Base-by-base conservation (phyloP, 148 eudicot genomes). In the Arbutus unedo region DNA sequence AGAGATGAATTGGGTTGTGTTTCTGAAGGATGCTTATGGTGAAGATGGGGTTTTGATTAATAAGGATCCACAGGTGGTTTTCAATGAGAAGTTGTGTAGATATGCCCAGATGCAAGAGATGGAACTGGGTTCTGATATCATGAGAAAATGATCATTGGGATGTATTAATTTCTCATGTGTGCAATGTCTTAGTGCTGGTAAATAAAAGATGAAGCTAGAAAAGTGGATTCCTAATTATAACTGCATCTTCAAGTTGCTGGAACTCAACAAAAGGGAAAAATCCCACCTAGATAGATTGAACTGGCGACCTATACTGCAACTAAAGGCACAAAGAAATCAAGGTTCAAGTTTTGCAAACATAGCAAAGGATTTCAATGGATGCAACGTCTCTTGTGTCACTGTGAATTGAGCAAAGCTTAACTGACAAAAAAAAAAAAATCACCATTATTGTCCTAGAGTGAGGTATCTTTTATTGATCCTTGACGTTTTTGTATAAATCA, bases 1-100 rank as follows among this genome's bases (percentile, higher is more conserved):
- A 0, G 97, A 96, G 89, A 94, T 96, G 99, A 96, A 96, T 81
- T 96, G 99, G 99, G 90, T 75, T 85, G 96, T 94, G 75, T 94
- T 96, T 74, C 60, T 94, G 68, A 96, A 86, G 85, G 97, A 90
- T 89, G 94, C 87, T 11, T 96, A 93, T 90, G 92, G 89, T 79
- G 93, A 93, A 74, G 83, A 87, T 87, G 99, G 98, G 18, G 86
- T 77, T 43, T 89, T 96, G 91, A 85, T 89, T 14, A 67, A 88
- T 23, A 93, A 94, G 85, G 98, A 96, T 87, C 98, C 98, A 3
- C 96, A 88, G 74, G 93, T 96, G 81, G 85, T 80, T 78, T 94
- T 96, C 77, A 85, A 89, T 62, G 97, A 94, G 83, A 93, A 85
- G 82, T 81, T 96, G 82, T 90, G 81, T 81, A 88, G 84, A 73